A percentile compares a stretch with the other conserved stretches of the same genome.
phyloP scores from a whole-genome alignment of 164 flowering plant genomes.

The Litsea cubeba region DNA sequence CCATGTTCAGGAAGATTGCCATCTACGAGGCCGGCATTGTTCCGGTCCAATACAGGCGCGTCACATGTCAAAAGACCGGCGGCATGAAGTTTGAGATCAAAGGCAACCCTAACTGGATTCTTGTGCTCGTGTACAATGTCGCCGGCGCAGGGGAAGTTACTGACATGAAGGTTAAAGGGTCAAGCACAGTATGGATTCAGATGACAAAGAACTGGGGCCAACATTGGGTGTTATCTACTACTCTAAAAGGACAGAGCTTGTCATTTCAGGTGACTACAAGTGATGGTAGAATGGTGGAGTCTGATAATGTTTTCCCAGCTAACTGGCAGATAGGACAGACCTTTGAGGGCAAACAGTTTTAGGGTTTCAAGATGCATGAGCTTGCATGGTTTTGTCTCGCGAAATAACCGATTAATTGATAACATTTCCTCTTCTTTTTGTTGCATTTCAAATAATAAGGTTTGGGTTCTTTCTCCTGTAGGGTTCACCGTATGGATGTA shows the following conservation, averaged over 20 bases:
- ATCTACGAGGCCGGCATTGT: constrained; percentile 16
- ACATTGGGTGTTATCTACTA: constrained; percentile 9
- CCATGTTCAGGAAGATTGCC: constrained; percentile 21
- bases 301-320: constrained; percentile 8
- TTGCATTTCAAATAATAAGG: too few species aligned
- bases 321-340: constrained; percentile 21
- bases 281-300: constrained; percentile 6
- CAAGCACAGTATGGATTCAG: constrained; percentile 8
- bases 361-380: neutral
- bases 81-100: constrained; percentile 15
- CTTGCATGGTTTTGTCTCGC: too few species aligned
- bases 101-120: constrained; percentile 11
- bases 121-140: constrained; percentile 21
- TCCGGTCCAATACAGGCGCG: constrained; percentile 13
- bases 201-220: constrained; percentile 29
- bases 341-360: constrained; percentile 15
- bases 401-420: too few species aligned
- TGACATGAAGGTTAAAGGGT: constrained; percentile 17
- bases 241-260: constrained; percentile 11
- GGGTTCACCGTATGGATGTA: too few species aligned
- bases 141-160: constrained; percentile 16
- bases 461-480: too few species aligned
- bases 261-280: constrained; percentile 16
- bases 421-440: too few species aligned
- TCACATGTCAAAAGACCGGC: constrained; percentile 8